A percentile compares a stretch with the other conserved stretches of the same genome.
phyloP scores from a whole-genome alignment of 1,139 yeast species.

The Debaryomyces sp. region DNA sequence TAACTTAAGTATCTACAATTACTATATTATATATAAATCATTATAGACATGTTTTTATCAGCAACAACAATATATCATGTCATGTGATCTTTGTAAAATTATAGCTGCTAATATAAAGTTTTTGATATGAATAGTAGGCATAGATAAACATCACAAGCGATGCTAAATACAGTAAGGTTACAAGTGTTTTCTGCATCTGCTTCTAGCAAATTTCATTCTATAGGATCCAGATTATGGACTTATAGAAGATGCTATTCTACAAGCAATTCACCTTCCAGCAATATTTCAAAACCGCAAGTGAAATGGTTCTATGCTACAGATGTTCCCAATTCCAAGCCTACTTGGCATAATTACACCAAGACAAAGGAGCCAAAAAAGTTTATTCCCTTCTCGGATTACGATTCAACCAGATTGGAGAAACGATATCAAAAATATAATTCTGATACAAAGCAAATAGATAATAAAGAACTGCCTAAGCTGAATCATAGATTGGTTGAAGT shows the following conservation, averaged over 20 bases:
- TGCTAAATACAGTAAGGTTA: not conserved
- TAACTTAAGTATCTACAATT: slow-evolving; percentile 28
- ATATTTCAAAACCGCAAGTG: slow-evolving; percentile 19
- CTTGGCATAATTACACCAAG: slow-evolving; percentile 52
- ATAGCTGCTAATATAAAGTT: not conserved
- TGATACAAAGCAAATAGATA: slow-evolving; percentile 4
- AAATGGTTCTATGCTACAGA: slow-evolving; percentile 88
- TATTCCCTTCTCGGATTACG: slow-evolving; percentile 66
- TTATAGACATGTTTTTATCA: slow-evolving; percentile 1
- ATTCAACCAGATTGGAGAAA: slow-evolving; percentile 62
- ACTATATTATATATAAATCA: not conserved
- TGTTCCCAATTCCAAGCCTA: slow-evolving; percentile 69
- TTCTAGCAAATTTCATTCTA: not conserved
- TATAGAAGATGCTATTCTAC: not conserved
- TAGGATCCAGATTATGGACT: not conserved
- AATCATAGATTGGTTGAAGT: slow-evolving; percentile 49
- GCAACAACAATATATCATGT: not conserved
- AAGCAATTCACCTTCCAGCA: not conserved
- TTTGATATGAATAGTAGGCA: not conserved
- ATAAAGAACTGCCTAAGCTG: slow-evolving; percentile 1
- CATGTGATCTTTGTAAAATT: not conserved
- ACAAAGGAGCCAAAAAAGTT: slow-evolving; percentile 59
- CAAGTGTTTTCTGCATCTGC: not conserved
- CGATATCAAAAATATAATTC: slow-evolving; percentile 32
- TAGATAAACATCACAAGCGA: not conserved